Evolutionary conservation across 495 filamentous ascomycete genomes (phyloP).

Genomic region (Penicillium salamii): DNA sequence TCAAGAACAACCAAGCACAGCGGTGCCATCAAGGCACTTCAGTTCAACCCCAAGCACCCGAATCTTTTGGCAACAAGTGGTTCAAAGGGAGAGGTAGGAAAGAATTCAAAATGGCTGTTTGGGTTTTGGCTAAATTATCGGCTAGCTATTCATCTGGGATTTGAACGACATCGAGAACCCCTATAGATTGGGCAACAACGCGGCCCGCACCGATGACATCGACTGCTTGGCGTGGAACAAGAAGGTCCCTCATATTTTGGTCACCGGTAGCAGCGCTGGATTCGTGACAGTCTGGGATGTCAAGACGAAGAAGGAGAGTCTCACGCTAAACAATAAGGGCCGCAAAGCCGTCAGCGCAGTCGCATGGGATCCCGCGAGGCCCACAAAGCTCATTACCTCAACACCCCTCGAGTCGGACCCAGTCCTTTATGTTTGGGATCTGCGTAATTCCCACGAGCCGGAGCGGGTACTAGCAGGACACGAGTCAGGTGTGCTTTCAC

Average conservation of each 20-base stretch:
- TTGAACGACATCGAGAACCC: conserved; percentile 84
- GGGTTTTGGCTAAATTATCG: background rate
- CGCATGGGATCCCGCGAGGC: conserved; percentile 93
- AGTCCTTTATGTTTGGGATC: conserved; percentile 87
- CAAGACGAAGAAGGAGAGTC: conserved; percentile 91
- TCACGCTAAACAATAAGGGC: conserved; percentile 90
- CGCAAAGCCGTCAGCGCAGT: conserved; percentile 93
- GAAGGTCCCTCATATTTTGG: conserved; percentile 93
- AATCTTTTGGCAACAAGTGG: conserved; percentile 92
- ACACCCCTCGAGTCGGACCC: conserved; percentile 90
- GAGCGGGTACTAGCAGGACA: conserved; percentile 84
- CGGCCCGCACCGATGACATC: conserved; percentile 87
- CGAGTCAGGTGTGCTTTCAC: conserved; percentile 86
- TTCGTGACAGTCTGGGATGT: conserved; percentile 99
- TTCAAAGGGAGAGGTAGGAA: conserved; percentile 75
- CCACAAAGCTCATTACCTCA: conserved; percentile 89
- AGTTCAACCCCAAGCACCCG: conserved; percentile 94
- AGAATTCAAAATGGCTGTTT: background rate
- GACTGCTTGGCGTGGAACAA: conserved; percentile 98
- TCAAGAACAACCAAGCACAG: conserved; percentile 89
- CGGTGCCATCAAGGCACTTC: conserved; percentile 89
- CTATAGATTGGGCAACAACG: conserved; percentile 81
- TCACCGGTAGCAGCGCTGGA: conserved; percentile 88
- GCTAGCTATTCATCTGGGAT: conserved; percentile 82
- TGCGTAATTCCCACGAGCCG: conserved; percentile 93